These are phyloP conservation scores for Baorangia bicolor DNA, from an alignment of 768 basidiomycete species.

Conservation along the genomic window DNA sequence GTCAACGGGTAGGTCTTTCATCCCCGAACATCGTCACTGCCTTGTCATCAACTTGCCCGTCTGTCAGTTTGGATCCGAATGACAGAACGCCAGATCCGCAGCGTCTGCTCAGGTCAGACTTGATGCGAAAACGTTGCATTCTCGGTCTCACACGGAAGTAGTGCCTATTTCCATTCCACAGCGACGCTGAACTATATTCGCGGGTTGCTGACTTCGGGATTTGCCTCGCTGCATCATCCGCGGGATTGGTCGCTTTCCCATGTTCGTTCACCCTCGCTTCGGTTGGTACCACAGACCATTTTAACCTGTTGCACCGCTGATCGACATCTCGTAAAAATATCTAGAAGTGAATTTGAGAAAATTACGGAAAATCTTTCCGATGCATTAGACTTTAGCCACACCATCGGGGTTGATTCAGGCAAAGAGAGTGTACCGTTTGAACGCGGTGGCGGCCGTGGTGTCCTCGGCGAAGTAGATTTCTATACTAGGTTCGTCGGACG, in stretches of 20 bases:
- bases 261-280: constrained; percentile 78
- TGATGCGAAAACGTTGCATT: neutral
- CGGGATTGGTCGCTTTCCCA: constrained; percentile 90
- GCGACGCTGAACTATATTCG: constrained; percentile 93
- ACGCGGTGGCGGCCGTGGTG: constrained; percentile 65
- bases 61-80: constrained; percentile 52
- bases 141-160: constrained; percentile 30
- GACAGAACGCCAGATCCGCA: constrained; percentile 91
- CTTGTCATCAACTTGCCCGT: neutral
- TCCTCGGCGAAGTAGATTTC: constrained; percentile 87
- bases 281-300: constrained; percentile 40
- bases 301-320: constrained; percentile 10
- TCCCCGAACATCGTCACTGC: neutral
- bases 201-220: constrained; percentile 84
- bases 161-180: constrained; percentile 95
- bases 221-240: constrained; percentile 90
- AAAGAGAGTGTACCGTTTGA: constrained; percentile 53
- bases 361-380: constrained; percentile 85
- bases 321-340: constrained; percentile 6
- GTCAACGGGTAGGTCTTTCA: constrained; percentile 72
- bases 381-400: constrained; percentile 89
- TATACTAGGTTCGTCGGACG: constrained; percentile 70
- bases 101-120: constrained; percentile 66
- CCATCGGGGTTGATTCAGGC: constrained; percentile 72
- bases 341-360: constrained; percentile 76